phyloP scores from a whole-genome alignment of 2,329 filamentous ascomycete genomes.

The Trichoderma brevicompactum region DNA sequence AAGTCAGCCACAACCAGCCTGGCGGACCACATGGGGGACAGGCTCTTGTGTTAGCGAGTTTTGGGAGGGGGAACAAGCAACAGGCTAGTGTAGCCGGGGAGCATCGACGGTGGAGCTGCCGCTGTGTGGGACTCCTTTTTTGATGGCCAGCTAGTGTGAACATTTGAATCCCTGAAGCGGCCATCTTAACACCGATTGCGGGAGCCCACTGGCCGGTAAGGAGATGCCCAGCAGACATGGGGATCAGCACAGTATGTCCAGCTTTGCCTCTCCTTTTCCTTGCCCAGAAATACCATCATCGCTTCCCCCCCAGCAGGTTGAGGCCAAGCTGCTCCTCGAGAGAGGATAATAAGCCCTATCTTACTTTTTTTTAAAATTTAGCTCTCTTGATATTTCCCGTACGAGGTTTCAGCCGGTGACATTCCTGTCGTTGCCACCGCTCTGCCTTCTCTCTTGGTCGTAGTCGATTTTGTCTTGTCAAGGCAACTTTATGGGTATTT shows the following conservation, averaged over 20 bases:
- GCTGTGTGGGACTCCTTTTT: conserved; percentile 10
- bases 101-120: conserved; percentile 19
- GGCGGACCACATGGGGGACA: neutral
- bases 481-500: neutral
- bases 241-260: conserved; percentile 9
- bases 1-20: conserved; percentile 21
- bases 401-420: conserved; percentile 21
- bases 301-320: neutral
- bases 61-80: conserved; percentile 19
- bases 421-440: neutral
- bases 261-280: neutral
- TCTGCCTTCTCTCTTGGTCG: conserved; percentile 21
- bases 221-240: conserved; percentile 17
- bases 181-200: conserved; percentile 26
- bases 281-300: neutral
- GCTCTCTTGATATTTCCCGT: conserved; percentile 5
- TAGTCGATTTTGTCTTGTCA: conserved; percentile 6
- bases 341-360: neutral
- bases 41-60: conserved; percentile 2
- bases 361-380: conserved; percentile 2
- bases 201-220: conserved; percentile 16
- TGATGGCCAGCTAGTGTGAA: conserved; percentile 5
- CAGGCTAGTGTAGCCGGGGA: conserved; percentile 23
- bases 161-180: conserved; percentile 25
- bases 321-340: neutral